Evolutionary conservation across 2,329 filamentous ascomycete genomes (phyloP), one percentile per base, ranked within the genome.

Genomic region (Dendrostoma leiphaemia): DNA sequence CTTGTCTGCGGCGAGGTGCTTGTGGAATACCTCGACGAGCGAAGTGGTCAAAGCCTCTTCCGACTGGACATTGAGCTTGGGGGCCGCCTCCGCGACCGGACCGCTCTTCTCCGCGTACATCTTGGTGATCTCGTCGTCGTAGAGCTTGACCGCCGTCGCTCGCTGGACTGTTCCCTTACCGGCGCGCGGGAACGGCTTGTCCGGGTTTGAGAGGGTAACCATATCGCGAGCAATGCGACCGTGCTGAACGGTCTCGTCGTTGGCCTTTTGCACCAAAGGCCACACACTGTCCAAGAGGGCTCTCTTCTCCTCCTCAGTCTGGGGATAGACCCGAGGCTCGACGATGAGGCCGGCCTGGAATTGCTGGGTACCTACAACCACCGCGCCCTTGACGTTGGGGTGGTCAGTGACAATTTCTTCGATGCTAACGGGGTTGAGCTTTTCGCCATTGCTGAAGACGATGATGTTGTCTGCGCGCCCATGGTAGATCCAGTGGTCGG

Each of bases 111-210:
- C 57, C 4, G 64, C 59, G 51, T 79, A 80, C 0, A 79, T 51
- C 15, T 63, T 59, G 24, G 76, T 67, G 21, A 79, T 77, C 53
- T 77, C 72, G 1, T 70, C 63, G 23, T 69, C 62, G 57, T 80
- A 80, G 31, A 73, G 47, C 38, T 68, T 71, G 1, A 74, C 38
- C 0, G 75, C 72, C 2, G 52, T 59, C 1, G 65, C 59, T n/a
- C 74, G 69, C 61, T 75, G 75, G 6, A 80, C 60, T 0, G 74
- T 75, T 1, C 76, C 76, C 60, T 81, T 81, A 1, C 69, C 67
- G 0, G 77, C 70, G 3, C 73, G 68, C 0, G 66, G 61, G 50
- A 81, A 76, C 0, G 76, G 75, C 59, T 73, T 76, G 8, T 67
- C 59, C 0, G 72, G 68, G 8, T 67, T 65, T 0, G 75, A 65